phyloP scores from a whole-genome alignment of 371 early-diverging fungal species.

The Dinochytrium kinnereticum region DNA sequence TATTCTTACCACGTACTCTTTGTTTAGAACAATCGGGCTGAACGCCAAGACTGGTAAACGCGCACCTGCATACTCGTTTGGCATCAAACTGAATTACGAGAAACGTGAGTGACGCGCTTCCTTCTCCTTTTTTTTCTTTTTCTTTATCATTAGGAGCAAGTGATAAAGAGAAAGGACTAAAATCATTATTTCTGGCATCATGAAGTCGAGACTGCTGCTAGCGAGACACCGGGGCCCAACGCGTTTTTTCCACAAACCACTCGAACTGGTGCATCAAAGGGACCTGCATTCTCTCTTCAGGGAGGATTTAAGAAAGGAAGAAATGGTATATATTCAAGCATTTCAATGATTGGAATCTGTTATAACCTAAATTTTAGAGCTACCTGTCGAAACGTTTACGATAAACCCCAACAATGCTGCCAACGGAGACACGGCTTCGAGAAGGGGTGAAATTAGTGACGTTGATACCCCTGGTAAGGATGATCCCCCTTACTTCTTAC shows the following conservation, averaged over 20 bases:
- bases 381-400: no score
- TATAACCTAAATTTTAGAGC: no score
- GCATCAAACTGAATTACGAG: conserved; percentile 48
- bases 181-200: no score
- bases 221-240: conserved; percentile 55
- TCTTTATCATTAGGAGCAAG: no score
- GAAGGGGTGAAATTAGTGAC: conserved; percentile 24
- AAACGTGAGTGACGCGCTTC: conserved; percentile 28
- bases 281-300: conserved; percentile 55
- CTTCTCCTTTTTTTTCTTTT: neutral
- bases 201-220: conserved; percentile 24
- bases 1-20: no score
- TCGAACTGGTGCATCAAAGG: conserved; percentile 50
- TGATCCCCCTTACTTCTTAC: no score
- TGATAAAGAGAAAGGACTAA: no score
- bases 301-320: conserved; percentile 52
- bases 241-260: conserved; percentile 57
- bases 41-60: conserved; percentile 50
- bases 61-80: conserved; percentile 58
- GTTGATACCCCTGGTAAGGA: conserved; percentile 48
- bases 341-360: no score
- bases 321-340: neutral
- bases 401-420: no score
- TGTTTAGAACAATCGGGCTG: conserved; percentile 47
- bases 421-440: neutral